Base-by-base conservation (phyloP, 1,139 yeast species). In the Candida freyschussii region DNA sequence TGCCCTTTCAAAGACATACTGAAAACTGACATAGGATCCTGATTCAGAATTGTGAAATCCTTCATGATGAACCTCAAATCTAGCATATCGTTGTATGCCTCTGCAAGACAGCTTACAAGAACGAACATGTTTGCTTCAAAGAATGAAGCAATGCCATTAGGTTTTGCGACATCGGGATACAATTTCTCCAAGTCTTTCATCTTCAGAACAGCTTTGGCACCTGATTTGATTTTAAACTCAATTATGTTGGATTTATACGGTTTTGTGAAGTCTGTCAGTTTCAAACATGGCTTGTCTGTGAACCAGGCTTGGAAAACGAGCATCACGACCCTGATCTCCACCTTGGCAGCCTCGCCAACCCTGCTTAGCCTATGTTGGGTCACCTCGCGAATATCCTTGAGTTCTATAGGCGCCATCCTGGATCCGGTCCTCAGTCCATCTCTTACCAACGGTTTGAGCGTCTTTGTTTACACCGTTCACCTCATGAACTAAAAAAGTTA, bases 31-130 rank as follows among this genome's bases (percentile, higher is more conserved):
- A n/a, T 15, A 3, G 39, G 39, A 17, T 30, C 32, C 4, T 19
- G 18, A 20, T 43, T 37, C 7, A 41, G 15, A 4, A 37, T 20
- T 7, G 32, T 27, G 22, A 39, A 23, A 9, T 33, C 27, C 1
- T 17, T 24, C 8, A 34, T 12, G 9, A 13, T 19, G 18, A 30
- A 37, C 9, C 24, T 29, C 24, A 26, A 30, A 9, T 30, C 30
- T 3, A 16, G 12, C 2, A 27, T 21, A 13, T 38, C 32, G 18
- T 39, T 34, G 22, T 21, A 27, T 4, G 29, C 39, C n/a, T 21
- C 31, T 2, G 33, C 30, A 5, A 15, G n/a, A 2, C 36, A 19
- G 7, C 25, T 30, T 3, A 40, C 16, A 3, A 37, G 14, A 10
- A 37, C 38, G 1, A 29, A 6, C 7, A 17, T 21, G 7, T 30